Conservation (phyloP, 352 stramenopile genomes). For the Elongisporangium anandrum region DNA sequence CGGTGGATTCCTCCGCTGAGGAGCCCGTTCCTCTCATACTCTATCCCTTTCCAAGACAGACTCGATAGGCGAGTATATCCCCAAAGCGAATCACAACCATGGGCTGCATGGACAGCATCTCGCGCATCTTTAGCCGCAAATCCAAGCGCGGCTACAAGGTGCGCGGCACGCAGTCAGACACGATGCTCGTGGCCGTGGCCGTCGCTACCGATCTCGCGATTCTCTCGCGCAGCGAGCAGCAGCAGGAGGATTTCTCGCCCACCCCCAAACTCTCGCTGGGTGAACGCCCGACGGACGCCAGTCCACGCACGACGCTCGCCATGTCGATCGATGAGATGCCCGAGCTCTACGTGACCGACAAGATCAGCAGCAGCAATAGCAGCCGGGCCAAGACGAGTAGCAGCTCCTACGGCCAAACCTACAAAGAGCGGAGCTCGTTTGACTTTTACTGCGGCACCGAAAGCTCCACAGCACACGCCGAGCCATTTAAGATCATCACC, state of each 20-base stretch:
- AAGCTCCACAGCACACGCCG: not conserved
- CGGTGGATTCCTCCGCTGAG: constrained; percentile 43
- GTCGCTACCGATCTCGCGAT: not conserved
- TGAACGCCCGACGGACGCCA: not conserved
- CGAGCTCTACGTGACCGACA: not conserved
- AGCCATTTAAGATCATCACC: not conserved
- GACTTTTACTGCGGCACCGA: not conserved
- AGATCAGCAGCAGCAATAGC: not conserved
- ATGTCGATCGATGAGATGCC: not conserved
- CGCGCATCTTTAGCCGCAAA: not conserved
- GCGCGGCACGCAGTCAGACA: not conserved
- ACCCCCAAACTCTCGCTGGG: not conserved
- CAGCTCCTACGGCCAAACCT: not conserved
- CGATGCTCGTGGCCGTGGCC: not conserved
- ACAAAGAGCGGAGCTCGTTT: not conserved
- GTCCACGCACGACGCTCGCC: not conserved
- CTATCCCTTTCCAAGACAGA: not conserved
- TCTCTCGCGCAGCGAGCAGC: not conserved
- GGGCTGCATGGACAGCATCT: not conserved
- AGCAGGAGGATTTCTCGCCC: not conserved
- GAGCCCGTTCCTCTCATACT: not conserved
- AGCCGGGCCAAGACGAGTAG: not conserved
- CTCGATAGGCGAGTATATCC: constrained; percentile 1
- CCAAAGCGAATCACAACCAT: not conserved
- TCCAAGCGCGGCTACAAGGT: not conserved